Conservation (phyloP, 768 basidiomycete genomes). For the Trametes elegans region DNA sequence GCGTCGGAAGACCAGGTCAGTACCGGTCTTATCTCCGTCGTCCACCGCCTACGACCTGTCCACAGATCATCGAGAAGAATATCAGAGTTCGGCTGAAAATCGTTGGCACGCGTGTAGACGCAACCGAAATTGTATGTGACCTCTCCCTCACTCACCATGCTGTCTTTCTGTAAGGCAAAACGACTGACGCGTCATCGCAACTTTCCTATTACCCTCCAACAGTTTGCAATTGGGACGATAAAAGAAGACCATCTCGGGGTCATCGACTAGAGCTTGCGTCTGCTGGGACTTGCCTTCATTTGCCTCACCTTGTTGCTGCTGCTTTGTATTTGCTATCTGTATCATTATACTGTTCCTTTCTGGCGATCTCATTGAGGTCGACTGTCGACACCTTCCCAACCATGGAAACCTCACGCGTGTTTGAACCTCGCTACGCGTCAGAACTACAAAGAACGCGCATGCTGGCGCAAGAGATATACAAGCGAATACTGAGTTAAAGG, state of each 20-base stretch:
- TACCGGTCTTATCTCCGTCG: background rate
- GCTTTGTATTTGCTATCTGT: constrained; percentile 23
- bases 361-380: too few species aligned
- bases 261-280: constrained; percentile 56
- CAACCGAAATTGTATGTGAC: constrained; percentile 87
- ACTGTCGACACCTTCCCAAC: too few species aligned
- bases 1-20: constrained; percentile 83
- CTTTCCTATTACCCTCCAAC: background rate
- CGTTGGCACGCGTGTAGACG: constrained; percentile 97
- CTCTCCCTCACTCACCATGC: background rate
- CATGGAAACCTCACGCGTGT: too few species aligned
- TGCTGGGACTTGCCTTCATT: background rate
- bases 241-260: constrained; percentile 98
- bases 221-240: constrained; percentile 98
- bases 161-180: background rate
- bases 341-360: too few species aligned
- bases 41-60: constrained; percentile 2
- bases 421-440: too few species aligned
- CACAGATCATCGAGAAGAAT: constrained; percentile 89
- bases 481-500: too few species aligned
- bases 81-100: constrained; percentile 92
- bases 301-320: background rate
- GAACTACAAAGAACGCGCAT: too few species aligned
- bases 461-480: too few species aligned
- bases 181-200: background rate